Conservation (phyloP, 441 rosid genomes). For the Bruguiera hainesii region DNA sequence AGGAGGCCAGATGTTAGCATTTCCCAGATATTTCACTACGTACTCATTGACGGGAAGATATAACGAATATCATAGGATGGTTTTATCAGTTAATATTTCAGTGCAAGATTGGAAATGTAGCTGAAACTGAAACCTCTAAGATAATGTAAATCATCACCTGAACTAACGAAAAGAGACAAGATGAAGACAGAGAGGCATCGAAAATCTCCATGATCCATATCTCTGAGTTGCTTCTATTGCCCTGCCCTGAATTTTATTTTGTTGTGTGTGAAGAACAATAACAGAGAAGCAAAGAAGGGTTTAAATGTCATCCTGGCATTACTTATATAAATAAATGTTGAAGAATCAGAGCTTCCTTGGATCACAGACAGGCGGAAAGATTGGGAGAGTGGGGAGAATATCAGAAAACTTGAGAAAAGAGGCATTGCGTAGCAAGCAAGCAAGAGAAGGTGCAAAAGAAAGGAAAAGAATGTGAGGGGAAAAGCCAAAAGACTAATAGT, state of each 20-base stretch:
- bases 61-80: too few relatives aligned
- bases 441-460: conserved; percentile 68
- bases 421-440: conserved; percentile 75
- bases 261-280: conserved; percentile 25
- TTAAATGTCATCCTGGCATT: conserved; percentile 35
- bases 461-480: conserved; percentile 28
- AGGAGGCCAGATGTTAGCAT: conserved; percentile 22
- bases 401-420: conserved; percentile 96
- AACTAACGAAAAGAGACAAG: too few relatives aligned
- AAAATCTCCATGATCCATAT: background rate
- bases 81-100: too few relatives aligned
- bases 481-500: conserved; percentile 31
- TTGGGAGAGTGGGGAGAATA: conserved; percentile 46
- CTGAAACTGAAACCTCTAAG: too few relatives aligned
- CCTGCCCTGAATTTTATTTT: background rate
- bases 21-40: too few relatives aligned
- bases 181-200: background rate
- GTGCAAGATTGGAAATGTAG: too few relatives aligned
- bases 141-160: too few relatives aligned
- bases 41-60: too few relatives aligned
- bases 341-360: conserved; percentile 89
- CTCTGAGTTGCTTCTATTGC: background rate
- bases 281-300: conserved; percentile 49
- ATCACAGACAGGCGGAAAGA: conserved; percentile 48
- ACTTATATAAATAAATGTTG: conserved; percentile 39